Evolutionary conservation across 1,284 basidiomycete genomes (phyloP).

Genomic region (Cutaneotrichosporon cutaneum): DNA sequence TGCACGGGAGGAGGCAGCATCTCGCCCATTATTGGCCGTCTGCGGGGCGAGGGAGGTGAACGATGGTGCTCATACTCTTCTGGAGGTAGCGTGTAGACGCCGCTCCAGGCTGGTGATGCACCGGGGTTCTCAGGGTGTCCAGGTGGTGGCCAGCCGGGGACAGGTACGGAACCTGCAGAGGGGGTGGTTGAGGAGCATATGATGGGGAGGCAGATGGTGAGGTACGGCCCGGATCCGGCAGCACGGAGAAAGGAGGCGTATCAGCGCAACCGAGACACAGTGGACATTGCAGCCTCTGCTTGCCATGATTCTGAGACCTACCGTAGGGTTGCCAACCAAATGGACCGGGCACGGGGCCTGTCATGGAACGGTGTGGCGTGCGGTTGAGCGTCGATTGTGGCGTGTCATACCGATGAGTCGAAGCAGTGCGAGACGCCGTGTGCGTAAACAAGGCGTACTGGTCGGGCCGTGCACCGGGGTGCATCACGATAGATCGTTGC

Average conservation of each 20-base stretch:
- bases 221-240: not conserved
- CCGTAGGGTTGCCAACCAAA: constrained; percentile 11
- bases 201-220: constrained; percentile 9
- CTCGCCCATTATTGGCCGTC: not conserved
- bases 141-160: constrained; percentile 4
- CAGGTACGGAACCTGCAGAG: not conserved
- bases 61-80: constrained; percentile 7
- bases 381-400: constrained; percentile 9
- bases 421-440: constrained; percentile 10
- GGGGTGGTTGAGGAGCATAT: not conserved
- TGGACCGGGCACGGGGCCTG: not conserved
- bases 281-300: not conserved
- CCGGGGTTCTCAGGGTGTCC: not conserved
- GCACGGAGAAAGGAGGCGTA: not conserved
- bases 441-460: constrained; percentile 24
- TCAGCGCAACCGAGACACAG: not conserved
- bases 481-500: constrained; percentile 81
- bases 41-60: not conserved
- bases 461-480: constrained; percentile 58
- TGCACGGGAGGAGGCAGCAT: not conserved
- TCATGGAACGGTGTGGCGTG: not conserved
- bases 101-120: not conserved
- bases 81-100: not conserved
- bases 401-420: constrained; percentile 11
- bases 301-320: not conserved